Evolutionary conservation across 2,329 filamentous ascomycete genomes (phyloP).

Genomic region (Venturia pyrina): DNA sequence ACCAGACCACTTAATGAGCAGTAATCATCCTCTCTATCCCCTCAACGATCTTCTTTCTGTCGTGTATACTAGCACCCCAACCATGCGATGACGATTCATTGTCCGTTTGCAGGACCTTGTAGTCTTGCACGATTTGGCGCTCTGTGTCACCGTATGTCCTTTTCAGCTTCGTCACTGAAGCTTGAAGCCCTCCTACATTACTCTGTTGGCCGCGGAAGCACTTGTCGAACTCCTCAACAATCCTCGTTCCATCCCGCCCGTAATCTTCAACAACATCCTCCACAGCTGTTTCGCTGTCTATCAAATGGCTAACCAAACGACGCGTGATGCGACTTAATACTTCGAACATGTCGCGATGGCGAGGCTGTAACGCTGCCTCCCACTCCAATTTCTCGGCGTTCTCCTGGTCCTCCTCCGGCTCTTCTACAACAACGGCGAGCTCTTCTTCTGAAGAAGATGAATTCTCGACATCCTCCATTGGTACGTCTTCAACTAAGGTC

Average conservation of each 20-base stretch:
- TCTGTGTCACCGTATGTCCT: background rate
- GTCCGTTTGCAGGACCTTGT: background rate
- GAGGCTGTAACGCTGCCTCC: slow-evolving; percentile 5
- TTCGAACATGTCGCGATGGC: slow-evolving; percentile 1
- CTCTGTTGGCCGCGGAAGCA: background rate
- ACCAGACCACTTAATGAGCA: background rate
- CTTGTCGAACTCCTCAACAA: slow-evolving; percentile 8
- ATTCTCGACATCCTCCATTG: slow-evolving; percentile 3
- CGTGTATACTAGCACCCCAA: background rate
- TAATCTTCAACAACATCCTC: slow-evolving; percentile 7
- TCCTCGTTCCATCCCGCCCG: background rate
- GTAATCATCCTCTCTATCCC: background rate
- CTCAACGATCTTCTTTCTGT: background rate
- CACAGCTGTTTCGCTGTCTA: slow-evolving; percentile 7
- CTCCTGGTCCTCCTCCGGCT: background rate
- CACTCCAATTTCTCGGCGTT: slow-evolving; percentile 1
- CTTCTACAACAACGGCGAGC: slow-evolving; percentile 1
- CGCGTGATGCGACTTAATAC: slow-evolving; percentile 4
- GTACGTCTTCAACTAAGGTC: background rate
- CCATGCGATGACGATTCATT: background rate
- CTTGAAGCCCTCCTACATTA: background rate
- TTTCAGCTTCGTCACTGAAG: background rate
- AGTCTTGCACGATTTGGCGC: background rate
- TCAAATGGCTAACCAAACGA: slow-evolving; percentile 5
- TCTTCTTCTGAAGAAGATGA: background rate